These are phyloP conservation scores for Suhomyces prunicola DNA, from an alignment of 805 yeast species.

Conservation along the genomic window DNA sequence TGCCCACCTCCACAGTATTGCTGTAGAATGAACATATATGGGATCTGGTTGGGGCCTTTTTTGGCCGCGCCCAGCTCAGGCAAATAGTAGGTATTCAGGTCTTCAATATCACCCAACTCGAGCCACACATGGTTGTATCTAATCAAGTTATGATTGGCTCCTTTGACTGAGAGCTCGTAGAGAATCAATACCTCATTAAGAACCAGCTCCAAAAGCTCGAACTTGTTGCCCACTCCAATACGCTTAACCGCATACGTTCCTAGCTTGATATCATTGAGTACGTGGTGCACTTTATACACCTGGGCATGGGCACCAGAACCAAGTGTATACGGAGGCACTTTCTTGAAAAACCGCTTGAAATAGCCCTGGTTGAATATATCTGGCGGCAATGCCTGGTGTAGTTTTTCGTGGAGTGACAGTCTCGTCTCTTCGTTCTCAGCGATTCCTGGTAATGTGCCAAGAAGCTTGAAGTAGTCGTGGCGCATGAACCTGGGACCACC, in stretches of 20 bases:
- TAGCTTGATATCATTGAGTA: constrained; percentile 63
- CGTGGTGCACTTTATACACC: constrained; percentile 80
- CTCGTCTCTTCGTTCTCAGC: background rate
- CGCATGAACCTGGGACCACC: constrained; percentile 26
- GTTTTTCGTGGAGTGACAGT: background rate
- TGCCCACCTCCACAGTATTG: constrained; percentile 91
- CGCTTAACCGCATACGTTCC: constrained; percentile 85
- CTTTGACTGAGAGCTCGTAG: constrained; percentile 46
- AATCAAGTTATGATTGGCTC: constrained; percentile 58
- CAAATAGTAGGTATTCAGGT: constrained; percentile 33
- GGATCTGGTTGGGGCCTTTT: constrained; percentile 31
- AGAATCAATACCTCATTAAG: constrained; percentile 75
- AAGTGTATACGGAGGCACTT: constrained; percentile 47
- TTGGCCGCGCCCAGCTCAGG: constrained; percentile 10
- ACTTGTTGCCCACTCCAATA: constrained; percentile 77
- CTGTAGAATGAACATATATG: constrained; percentile 77
- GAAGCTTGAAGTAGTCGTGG: constrained; percentile 34
- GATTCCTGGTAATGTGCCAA: constrained; percentile 24
- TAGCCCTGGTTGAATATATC: constrained; percentile 79
- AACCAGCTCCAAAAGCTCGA: constrained; percentile 64
- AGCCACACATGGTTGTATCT: constrained; percentile 91
- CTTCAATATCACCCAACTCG: constrained; percentile 59
- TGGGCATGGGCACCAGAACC: constrained; percentile 87
- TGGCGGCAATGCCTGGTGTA: constrained; percentile 10
- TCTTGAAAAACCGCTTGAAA: constrained; percentile 66